A percentile compares a stretch with the other conserved stretches of the same genome.
Evolutionary conservation across 805 yeast genomes (phyloP).

Genomic region (Myxozyma monticola): DNA sequence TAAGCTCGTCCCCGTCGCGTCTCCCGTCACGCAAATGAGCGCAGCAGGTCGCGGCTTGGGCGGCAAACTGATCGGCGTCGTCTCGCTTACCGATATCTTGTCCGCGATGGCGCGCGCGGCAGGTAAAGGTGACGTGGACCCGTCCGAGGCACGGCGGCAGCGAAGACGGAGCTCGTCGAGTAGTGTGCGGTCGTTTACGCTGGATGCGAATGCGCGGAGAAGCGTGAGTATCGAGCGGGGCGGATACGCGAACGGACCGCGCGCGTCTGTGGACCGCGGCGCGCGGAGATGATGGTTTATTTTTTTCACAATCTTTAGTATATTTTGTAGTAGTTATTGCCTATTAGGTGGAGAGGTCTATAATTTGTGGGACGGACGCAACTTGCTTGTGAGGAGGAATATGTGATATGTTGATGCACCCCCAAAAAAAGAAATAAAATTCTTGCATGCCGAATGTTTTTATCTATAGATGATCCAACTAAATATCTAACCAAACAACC

Average conservation of each 20-base stretch:
- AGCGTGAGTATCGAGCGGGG: constrained; percentile 28
- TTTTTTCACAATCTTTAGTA: no score
- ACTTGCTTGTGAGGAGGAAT: no score
- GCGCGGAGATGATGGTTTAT: no score
- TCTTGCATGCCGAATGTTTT: no score
- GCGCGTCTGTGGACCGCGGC: constrained; percentile 27
- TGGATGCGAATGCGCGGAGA: constrained; percentile 21
- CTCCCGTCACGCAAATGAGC: constrained; percentile 7
- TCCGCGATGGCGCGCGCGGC: constrained; percentile 74
- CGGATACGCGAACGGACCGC: constrained; percentile 1
- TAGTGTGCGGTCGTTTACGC: constrained; percentile 28
- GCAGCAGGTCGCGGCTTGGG: constrained; percentile 42
- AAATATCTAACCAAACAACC: no score
- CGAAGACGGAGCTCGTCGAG: constrained; percentile 61
- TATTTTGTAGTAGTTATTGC: no score
- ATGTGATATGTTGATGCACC: no score
- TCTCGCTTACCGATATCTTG: constrained; percentile 86
- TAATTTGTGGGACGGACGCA: no score
- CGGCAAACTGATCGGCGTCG: constrained; percentile 86
- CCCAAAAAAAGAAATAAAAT: no score
- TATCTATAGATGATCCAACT: no score
- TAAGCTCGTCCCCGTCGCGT: constrained; percentile 24
- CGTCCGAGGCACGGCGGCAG: constrained; percentile 82
- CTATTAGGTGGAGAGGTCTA: no score
- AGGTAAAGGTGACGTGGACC: constrained; percentile 70